Percentiles rank a stretch among this genome's conserved stretches.
phyloP scores from a whole-genome alignment of 768 basidiomycete genomes.

The Tylopilus sp. region DNA sequence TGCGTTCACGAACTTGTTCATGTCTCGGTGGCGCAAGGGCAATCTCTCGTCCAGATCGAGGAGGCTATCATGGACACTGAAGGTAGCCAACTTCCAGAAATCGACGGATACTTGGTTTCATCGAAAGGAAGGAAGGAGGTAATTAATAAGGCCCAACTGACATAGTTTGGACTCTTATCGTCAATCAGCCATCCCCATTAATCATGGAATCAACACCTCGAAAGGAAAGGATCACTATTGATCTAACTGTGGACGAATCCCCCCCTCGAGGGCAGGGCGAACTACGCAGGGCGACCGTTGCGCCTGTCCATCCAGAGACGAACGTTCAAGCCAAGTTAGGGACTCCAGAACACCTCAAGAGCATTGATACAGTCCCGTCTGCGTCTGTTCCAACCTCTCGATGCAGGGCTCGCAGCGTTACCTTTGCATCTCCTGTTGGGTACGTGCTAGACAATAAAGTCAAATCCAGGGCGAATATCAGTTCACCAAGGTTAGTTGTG shows the following conservation, averaged over 20 bases:
- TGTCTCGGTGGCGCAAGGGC: constrained; percentile 1
- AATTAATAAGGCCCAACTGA: background rate
- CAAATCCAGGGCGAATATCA: background rate
- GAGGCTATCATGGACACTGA: background rate
- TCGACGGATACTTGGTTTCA: constrained; percentile 1
- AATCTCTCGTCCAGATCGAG: background rate
- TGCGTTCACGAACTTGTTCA: constrained; percentile 9
- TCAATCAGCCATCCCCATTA: constrained; percentile 9
- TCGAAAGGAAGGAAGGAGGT: constrained; percentile 12
- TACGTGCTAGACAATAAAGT: constrained; percentile 5
- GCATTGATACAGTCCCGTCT: background rate
- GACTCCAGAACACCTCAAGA: background rate
- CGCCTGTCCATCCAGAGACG: background rate
- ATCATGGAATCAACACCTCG: constrained; percentile 13
- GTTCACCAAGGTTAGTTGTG: constrained; percentile 7
- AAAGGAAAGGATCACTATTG: constrained; percentile 36
- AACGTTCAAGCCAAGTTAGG: background rate
- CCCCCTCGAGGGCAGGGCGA: constrained; percentile 14
- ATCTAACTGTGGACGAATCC: constrained; percentile 39
- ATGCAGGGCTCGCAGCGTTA: constrained; percentile 21
- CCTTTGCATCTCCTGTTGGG: constrained; percentile 30
- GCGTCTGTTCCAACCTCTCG: background rate
- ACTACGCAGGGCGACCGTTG: background rate
- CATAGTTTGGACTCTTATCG: background rate
- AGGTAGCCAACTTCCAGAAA: background rate